These are phyloP conservation scores for Dactylellina haptotyla DNA, from an alignment of 2,329 filamentous ascomycete species.

Conservation along the genomic window DNA sequence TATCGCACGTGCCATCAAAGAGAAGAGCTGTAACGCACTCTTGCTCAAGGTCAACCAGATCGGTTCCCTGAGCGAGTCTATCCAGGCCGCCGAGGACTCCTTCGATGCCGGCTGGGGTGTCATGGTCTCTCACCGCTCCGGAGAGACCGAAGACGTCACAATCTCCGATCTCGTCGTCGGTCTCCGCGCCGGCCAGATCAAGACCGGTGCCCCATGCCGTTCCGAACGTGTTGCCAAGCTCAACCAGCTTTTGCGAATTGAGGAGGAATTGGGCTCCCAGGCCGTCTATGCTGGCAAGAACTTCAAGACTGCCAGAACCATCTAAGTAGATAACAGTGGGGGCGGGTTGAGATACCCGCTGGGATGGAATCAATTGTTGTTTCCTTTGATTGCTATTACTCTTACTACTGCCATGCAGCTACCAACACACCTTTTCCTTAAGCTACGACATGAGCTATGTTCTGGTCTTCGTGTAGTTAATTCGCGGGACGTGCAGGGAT, in stretches of 20 bases:
- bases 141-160: constrained; percentile 99
- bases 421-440: neutral
- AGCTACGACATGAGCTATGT: neutral
- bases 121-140: constrained; percentile 99
- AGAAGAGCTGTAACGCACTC: constrained; percentile 98
- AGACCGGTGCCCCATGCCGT: constrained; percentile 94
- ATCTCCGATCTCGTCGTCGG: constrained; percentile 98
- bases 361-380: neutral
- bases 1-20: constrained; percentile 99
- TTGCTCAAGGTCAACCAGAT: constrained; percentile 99
- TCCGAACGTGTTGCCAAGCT: constrained; percentile 99
- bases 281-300: constrained; percentile 90
- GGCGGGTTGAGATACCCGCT: neutral
- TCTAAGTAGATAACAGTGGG: constrained; percentile 15
- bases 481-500: neutral
- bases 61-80: constrained; percentile 96
- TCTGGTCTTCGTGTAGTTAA: neutral
- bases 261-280: constrained; percentile 95
- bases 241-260: constrained; percentile 99
- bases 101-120: constrained; percentile 96
- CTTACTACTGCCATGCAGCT: no score
- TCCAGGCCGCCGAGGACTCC: constrained; percentile 98
- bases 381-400: constrained; percentile 4
- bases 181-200: constrained; percentile 97
- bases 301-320: constrained; percentile 87